Conservation (phyloP, 2,329 filamentous ascomycete genomes). For the Coniochaeta hoffmannii region DNA sequence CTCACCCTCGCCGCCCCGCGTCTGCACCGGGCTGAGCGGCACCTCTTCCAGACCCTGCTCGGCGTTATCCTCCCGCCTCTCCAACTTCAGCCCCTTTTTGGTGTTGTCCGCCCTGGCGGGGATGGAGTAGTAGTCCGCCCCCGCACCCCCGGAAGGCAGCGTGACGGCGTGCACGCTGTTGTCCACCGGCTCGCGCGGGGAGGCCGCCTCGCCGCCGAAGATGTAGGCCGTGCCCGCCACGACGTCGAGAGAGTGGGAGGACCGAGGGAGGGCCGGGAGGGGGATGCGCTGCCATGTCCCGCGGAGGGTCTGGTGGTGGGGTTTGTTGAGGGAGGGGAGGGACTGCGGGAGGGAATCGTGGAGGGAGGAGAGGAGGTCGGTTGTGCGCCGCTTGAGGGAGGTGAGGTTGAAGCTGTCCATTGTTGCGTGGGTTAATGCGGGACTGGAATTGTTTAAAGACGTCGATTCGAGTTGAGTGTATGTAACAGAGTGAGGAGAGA, state of each 20-base stretch:
- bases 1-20: conserved; percentile 16
- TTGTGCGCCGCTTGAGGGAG: conserved; percentile 46
- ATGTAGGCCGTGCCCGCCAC: conserved; percentile 49
- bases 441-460: no score
- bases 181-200: conserved; percentile 56
- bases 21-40: conserved; percentile 22
- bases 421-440: not conserved
- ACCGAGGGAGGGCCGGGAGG: conserved; percentile 54
- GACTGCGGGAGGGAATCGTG: conserved; percentile 42
- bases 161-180: conserved; percentile 63
- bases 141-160: conserved; percentile 41
- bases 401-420: conserved; percentile 50
- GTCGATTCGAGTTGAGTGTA: no score
- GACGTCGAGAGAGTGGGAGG: conserved; percentile 64
- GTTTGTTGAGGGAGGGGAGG: conserved; percentile 13
- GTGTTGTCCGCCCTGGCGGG: conserved; percentile 49
- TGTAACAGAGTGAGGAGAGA: no score
- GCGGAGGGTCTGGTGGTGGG: conserved; percentile 32
- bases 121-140: not conserved
- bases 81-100: not conserved
- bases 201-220: conserved; percentile 65
- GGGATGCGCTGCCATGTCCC: conserved; percentile 55
- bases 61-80: not conserved
- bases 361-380: conserved; percentile 43
- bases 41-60: conserved; percentile 19